These are phyloP conservation scores for Epicoccum sorghinum DNA, from an alignment of 2,329 filamentous ascomycete genomes.

Conservation along the genomic window DNA sequence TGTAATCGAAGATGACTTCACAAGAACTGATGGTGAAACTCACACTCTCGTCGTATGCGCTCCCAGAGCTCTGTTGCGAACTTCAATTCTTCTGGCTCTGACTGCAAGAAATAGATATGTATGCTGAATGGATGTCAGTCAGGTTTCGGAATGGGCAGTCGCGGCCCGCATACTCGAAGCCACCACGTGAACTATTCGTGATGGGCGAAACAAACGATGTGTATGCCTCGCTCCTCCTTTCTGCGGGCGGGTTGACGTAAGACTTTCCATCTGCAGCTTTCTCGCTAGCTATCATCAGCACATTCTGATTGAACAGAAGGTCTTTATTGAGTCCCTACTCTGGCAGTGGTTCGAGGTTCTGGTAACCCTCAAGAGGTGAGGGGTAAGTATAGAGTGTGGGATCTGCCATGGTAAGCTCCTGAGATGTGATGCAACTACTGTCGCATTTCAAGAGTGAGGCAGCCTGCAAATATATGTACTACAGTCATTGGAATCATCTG, in stretches of 20 bases:
- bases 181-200: conserved; percentile 68
- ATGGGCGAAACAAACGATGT: conserved; percentile 71
- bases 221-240: conserved; percentile 70
- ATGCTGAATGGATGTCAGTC: conserved; percentile 49
- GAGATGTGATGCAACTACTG: background rate
- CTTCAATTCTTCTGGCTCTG: conserved; percentile 64
- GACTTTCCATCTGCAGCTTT: conserved; percentile 77
- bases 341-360: conserved; percentile 61
- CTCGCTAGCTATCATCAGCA: conserved; percentile 52
- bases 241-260: conserved; percentile 68
- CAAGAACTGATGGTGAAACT: conserved; percentile 26
- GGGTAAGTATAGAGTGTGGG: conserved; percentile 56
- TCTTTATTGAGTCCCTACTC: conserved; percentile 32
- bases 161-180: conserved; percentile 66
- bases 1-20: background rate
- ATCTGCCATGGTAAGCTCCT: conserved; percentile 44
- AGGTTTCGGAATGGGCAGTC: no score
- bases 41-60: conserved; percentile 80
- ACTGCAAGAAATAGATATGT: conserved; percentile 80
- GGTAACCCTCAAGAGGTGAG: conserved; percentile 65
- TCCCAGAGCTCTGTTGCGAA: conserved; percentile 78
- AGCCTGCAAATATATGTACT: background rate
- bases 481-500: background rate
- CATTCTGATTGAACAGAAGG: no score
- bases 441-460: conserved; percentile 12